A percentile compares a stretch with the other conserved stretches of the same genome.
These are phyloP conservation scores for Parathielavia hyrcaniae DNA, from an alignment of 495 filamentous ascomycete species.

Conservation along the genomic window DNA sequence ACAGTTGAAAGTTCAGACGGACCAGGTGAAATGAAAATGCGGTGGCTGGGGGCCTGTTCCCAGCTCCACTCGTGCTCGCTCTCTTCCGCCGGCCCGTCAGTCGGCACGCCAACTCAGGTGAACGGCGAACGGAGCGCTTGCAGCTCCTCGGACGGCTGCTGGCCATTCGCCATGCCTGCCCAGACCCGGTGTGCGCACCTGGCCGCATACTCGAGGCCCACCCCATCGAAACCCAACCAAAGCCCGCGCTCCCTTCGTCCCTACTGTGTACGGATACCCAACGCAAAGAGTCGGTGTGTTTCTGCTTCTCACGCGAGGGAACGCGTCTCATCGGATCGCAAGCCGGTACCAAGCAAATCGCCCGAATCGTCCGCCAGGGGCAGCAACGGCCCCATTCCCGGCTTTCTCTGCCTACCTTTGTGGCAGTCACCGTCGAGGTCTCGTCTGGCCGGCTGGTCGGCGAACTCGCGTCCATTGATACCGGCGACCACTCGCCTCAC, in stretches of 20 bases:
- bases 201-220: constrained; percentile 38
- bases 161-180: constrained; percentile 29
- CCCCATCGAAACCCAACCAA: constrained; percentile 31
- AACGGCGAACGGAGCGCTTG: constrained; percentile 22
- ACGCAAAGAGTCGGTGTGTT: constrained; percentile 32
- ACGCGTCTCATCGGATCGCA: constrained; percentile 28
- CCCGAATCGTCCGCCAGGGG: constrained; percentile 3
- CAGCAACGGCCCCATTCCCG: not conserved
- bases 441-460: constrained; percentile 4
- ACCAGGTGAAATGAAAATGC: constrained; percentile 20
- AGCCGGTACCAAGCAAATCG: constrained; percentile 14
- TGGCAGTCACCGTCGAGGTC: constrained; percentile 7
- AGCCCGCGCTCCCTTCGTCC: constrained; percentile 17
- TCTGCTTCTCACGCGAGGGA: constrained; percentile 31
- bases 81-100: constrained; percentile 5
- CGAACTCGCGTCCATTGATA: constrained; percentile 20
- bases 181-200: constrained; percentile 26
- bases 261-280: too few relatives aligned
- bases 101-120: constrained; percentile 12
- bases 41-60: constrained; percentile 28
- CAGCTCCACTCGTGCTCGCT: constrained; percentile 20
- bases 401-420: constrained; percentile 10
- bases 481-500: constrained; percentile 23
- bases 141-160: constrained; percentile 21
- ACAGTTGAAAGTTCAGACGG: constrained; percentile 3